Base-by-base conservation (phyloP, 2,329 filamentous ascomycete species). In the Penicillium rolfsii region DNA sequence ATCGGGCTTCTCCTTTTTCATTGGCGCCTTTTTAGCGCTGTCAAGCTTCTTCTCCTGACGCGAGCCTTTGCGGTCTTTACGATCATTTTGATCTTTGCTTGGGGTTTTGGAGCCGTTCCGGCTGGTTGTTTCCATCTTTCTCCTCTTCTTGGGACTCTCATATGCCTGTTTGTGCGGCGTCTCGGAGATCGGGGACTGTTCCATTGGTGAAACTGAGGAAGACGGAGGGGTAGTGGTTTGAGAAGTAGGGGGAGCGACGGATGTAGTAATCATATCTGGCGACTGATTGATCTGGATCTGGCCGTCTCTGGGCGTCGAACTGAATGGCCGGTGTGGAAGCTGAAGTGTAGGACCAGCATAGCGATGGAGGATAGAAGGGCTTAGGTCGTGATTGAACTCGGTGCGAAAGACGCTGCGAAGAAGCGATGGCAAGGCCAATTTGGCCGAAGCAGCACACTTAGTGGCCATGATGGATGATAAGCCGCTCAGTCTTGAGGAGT, bases 1-100 rank as follows among this genome's bases (percentile, higher is more conserved):
- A 64, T 88, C 84, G 4, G 70, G 74, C 59, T 77, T 76, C 58
- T 65, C 72, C 40, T 69, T 70, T 24, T 70, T 66, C 22, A 36
- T 61, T 2, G 57, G 55, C n/a, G 55, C 14, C 36, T 48, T 54
- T 43, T 52, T 57, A 4, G 19, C 57, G 55, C 54, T 66, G 35
- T 61, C 53, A 16, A 36, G 14, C 28, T 57, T 62, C 35, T 36
- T 59, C 5, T 57, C 59, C 55, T 62, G 63, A 26, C 58, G 50
- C 40, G 30, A 19, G 14, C 22, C 22, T 57, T 59, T 65, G 33
- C 41, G 7, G 41, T 60, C 57, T 33, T 57, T 46, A 24, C 50
- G 14, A 33, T 60, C 57, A 28, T 57, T 46, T 24, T 48, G 14
- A 33, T 60, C 57, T 38, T 57, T 46, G 28, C 48, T 16, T 22